These are phyloP conservation scores for Claviceps digitariae DNA, from an alignment of 2,329 filamentous ascomycete genomes.

Conservation along the genomic window DNA sequence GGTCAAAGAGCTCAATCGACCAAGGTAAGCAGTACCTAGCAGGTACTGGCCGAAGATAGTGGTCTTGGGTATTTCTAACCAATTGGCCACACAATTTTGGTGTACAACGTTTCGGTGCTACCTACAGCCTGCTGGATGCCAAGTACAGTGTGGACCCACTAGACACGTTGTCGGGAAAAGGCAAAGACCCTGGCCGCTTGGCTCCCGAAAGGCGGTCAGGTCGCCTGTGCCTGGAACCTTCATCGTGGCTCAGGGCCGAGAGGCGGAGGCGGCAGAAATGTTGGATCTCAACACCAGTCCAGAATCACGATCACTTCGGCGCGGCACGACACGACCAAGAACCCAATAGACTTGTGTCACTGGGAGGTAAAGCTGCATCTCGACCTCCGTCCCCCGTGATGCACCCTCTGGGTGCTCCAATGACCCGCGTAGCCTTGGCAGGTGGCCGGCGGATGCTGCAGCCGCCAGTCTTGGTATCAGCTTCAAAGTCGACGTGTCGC, in stretches of 20 bases:
- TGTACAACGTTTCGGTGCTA: no score
- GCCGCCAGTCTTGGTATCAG: neutral
- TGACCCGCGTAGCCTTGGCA: slow-evolving; percentile 17
- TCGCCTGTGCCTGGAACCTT: neutral
- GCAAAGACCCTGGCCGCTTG: neutral
- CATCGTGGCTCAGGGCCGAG: neutral
- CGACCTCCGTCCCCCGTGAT: slow-evolving; percentile 11
- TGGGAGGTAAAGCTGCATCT: neutral
- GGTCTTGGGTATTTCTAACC: no score
- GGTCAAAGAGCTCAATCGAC: no score
- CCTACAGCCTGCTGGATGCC: no score
- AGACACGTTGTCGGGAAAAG: no score
- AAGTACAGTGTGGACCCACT: no score
- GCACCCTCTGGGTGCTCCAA: slow-evolving; percentile 22
- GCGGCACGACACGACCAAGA: neutral
- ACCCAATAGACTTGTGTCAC: neutral
- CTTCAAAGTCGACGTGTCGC: neutral
- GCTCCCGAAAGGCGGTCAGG: slow-evolving; percentile 7
- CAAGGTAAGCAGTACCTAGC: no score
- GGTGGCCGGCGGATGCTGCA: slow-evolving; percentile 14
- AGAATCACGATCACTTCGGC: neutral
- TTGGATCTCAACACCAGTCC: neutral
- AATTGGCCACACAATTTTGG: no score
- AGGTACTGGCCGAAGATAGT: no score
- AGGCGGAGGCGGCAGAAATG: slow-evolving; percentile 1